Conservation (phyloP, 108 stramenopile species). For the Conticribra guillardii region DNA sequence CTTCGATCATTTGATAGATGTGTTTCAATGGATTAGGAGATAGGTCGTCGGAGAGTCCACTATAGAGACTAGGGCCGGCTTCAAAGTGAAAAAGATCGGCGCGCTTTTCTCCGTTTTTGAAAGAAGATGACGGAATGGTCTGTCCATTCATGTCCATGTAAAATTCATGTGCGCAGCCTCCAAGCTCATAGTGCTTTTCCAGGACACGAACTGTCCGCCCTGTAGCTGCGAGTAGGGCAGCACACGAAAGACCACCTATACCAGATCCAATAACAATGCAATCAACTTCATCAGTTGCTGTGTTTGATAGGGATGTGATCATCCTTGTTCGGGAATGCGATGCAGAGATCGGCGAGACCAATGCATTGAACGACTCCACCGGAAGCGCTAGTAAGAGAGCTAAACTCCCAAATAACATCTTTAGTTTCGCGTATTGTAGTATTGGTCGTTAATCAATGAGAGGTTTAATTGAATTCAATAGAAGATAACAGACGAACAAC, state of each 20-base stretch:
- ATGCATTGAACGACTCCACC: background rate
- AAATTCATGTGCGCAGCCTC: conserved; percentile 80
- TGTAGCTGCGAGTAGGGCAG: conserved; percentile 69
- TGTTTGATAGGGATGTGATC: background rate
- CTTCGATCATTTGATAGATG: conserved; percentile 91
- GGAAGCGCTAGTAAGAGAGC: background rate
- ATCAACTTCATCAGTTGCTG: conserved; percentile 65
- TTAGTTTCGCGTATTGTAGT: too few relatives aligned
- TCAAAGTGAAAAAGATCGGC: conserved; percentile 89
- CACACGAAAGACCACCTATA: conserved; percentile 88
- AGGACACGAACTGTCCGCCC: conserved; percentile 69
- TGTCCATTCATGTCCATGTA: conserved; percentile 40
- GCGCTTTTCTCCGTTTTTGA: conserved; percentile 25
- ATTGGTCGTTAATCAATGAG: too few relatives aligned
- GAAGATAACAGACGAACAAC: too few relatives aligned
- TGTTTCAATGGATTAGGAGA: conserved; percentile 94
- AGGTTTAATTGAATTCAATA: too few relatives aligned
- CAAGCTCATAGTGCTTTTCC: conserved; percentile 86
- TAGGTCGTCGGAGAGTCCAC: conserved; percentile 70
- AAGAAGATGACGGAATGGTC: conserved; percentile 20
- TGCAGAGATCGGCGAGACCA: conserved; percentile 1
- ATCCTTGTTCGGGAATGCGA: background rate
- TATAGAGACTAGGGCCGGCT: conserved; percentile 93
- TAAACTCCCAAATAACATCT: too few relatives aligned
- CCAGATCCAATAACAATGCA: conserved; percentile 88